Evolutionary conservation across 2,329 filamentous ascomycete species (phyloP).

Genomic region (Botrytis sinoallii): DNA sequence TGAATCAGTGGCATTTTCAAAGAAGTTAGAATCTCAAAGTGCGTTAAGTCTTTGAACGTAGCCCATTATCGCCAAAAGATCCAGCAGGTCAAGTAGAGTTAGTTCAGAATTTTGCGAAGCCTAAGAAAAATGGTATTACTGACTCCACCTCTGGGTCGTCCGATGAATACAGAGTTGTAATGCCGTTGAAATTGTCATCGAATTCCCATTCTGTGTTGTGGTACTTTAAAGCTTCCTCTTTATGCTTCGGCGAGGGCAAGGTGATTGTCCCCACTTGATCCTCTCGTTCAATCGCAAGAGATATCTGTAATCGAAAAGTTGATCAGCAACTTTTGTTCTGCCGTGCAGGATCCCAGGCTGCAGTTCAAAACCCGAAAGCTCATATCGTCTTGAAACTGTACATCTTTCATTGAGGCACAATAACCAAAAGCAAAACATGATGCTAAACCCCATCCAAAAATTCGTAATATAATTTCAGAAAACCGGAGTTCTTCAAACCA

Average conservation of each 20-base stretch:
- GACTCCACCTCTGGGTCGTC: background rate
- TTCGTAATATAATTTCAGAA: background rate
- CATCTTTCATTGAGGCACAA: background rate
- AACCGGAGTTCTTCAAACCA: background rate
- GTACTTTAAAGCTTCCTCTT: background rate
- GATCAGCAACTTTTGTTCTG: background rate
- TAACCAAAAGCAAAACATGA: background rate
- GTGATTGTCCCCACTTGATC: background rate
- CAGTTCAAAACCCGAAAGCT: background rate
- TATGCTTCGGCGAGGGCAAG: background rate
- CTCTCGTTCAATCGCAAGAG: background rate
- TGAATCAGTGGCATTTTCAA: background rate
- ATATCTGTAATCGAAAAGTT: background rate
- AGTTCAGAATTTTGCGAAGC: background rate
- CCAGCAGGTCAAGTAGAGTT: background rate
- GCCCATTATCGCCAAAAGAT: background rate
- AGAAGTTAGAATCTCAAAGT: background rate
- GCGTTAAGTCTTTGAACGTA: background rate
- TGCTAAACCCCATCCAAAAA: background rate
- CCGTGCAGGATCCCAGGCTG: background rate
- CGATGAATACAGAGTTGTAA: background rate
- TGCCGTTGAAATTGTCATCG: background rate
- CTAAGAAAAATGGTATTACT: background rate
- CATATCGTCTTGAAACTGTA: background rate
- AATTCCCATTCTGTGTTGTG: background rate